phyloP scores from a whole-genome alignment of 495 filamentous ascomycete species.

The Annulohypoxylon nitens region DNA sequence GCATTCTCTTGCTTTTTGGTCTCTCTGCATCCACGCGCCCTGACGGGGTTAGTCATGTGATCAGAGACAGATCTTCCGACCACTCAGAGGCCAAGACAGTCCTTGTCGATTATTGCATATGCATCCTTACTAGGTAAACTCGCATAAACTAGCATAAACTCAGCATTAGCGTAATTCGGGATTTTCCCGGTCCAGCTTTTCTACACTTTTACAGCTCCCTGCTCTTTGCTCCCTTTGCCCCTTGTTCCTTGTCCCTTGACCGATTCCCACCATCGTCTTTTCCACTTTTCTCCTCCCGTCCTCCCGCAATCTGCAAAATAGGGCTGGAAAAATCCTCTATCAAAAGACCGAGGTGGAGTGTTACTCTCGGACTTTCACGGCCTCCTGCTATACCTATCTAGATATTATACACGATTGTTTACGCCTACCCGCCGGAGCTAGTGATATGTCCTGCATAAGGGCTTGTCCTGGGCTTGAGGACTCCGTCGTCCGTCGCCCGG shows the following conservation, averaged over 20 bases:
- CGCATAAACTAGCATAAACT: constrained; percentile 8
- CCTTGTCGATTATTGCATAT: constrained; percentile 40
- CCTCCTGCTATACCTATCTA: constrained; percentile 9
- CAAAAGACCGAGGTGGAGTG: constrained; percentile 32
- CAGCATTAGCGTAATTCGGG: constrained; percentile 29
- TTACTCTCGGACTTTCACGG: constrained; percentile 40
- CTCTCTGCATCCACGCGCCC: constrained; percentile 41
- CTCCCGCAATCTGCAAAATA: constrained; percentile 20
- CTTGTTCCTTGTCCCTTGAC: background rate
- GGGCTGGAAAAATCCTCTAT: constrained; percentile 29
- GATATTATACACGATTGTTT: constrained; percentile 29
- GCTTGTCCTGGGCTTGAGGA: constrained; percentile 12
- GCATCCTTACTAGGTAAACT: constrained; percentile 15
- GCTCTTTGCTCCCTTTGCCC: background rate
- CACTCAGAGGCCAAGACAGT: constrained; percentile 32
- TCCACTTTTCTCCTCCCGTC: constrained; percentile 7
- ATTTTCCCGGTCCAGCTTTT: constrained; percentile 30
- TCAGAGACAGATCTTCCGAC: background rate
- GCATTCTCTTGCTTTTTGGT: constrained; percentile 1
- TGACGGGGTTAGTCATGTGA: constrained; percentile 50
- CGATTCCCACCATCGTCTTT: background rate
- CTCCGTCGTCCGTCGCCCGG: constrained; percentile 39
- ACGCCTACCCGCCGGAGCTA: constrained; percentile 59
- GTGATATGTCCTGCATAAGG: constrained; percentile 53
- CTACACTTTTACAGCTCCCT: background rate